Evolutionary conservation across 1,284 basidiomycete genomes (phyloP), one percentile per base, ranked within the genome.

Genomic region (Exobasidium rhododendri): DNA sequence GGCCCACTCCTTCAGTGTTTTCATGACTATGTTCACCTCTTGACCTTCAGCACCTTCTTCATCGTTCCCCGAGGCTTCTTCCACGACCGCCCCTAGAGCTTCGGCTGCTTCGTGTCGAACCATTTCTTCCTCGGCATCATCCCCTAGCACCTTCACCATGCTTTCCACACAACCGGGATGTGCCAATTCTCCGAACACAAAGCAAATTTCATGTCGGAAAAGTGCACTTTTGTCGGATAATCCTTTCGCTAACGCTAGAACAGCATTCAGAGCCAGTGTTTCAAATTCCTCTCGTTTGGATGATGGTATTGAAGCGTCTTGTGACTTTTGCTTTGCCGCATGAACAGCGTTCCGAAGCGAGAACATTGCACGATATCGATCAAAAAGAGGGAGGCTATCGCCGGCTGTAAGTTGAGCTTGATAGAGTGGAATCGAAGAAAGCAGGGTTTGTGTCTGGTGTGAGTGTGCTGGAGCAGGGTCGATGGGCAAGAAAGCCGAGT

Each of bases 91-190:
- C 22, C 96, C 96, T 0, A 98, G 85, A 2, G 96, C 96, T 81
- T 99, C 96, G 4, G 96, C 96, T 22, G 94, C 96, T 82, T 99
- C 96, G 76, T 99, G 96, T 26, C 96, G 87, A 3, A 99, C 96
- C 96, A 99, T 98, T 63, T 96, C 92, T 52, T 89, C 89, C 81
- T 98, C 96, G 0, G 82, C 78, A 0, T 78, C 64, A 69, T 94
- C 83, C 66, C 86, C 83, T 7, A 99, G 84, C 17, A 96, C 91
- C 43, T 85, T 81, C 45, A 97, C 80, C 28, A 99, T 85, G 1
- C 89, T 85, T 1, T 94, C 92, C 24, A 97, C 90, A 0, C 92
- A 91, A 76, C 93, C 88, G 0, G 89, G 85, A 4, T 92, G 93
- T 58, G 91, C 87, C 32, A 99, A 85, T 81, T 99, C 96, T 20